A percentile compares a stretch with the other conserved stretches of the same genome.
Conservation (phyloP, 768 basidiomycete species). For the Tremella yokohamensis region DNA sequence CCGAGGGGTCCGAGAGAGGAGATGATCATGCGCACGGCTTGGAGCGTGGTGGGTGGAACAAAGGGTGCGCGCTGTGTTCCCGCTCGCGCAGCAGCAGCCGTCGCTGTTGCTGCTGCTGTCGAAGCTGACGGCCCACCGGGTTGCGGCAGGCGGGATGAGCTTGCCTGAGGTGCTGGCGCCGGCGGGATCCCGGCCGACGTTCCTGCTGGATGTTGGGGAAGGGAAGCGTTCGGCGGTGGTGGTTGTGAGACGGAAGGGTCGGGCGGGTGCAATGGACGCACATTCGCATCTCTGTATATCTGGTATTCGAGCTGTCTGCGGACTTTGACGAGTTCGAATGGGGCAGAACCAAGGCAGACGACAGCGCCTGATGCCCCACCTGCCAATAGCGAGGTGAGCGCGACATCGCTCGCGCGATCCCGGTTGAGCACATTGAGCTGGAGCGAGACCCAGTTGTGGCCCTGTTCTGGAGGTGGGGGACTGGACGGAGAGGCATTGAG, state of each 20-base stretch:
- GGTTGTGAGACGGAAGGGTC: background rate
- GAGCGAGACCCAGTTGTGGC: slow-evolving; percentile 22
- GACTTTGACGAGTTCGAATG: slow-evolving; percentile 95
- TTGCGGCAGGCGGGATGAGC: background rate
- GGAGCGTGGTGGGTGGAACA: slow-evolving; percentile 72
- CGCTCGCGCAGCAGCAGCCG: background rate
- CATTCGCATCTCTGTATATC: slow-evolving; percentile 64
- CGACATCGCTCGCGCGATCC: slow-evolving; percentile 59
- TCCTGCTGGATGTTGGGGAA: slow-evolving; percentile 22
- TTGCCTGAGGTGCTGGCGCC: background rate
- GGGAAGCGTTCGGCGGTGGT: slow-evolving; percentile 12
- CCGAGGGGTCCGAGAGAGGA: slow-evolving; percentile 29
- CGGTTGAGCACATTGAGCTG: slow-evolving; percentile 33
- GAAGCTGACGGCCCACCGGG: background rate
- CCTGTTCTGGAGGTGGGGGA: background rate
- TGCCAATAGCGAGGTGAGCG: slow-evolving; percentile 72
- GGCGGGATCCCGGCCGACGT: slow-evolving; percentile 18
- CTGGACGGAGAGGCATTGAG: slow-evolving; percentile 27
- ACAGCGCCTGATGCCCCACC: slow-evolving; percentile 85
- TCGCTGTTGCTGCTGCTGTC: background rate
- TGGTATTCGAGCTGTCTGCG: slow-evolving; percentile 87
- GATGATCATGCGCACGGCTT: slow-evolving; percentile 77
- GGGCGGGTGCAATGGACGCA: no score
- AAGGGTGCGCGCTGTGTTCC: slow-evolving; percentile 24
- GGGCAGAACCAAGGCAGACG: slow-evolving; percentile 83